Conservation (phyloP, 2,329 filamentous ascomycete species). For the Aureobasidium sp. region DNA sequence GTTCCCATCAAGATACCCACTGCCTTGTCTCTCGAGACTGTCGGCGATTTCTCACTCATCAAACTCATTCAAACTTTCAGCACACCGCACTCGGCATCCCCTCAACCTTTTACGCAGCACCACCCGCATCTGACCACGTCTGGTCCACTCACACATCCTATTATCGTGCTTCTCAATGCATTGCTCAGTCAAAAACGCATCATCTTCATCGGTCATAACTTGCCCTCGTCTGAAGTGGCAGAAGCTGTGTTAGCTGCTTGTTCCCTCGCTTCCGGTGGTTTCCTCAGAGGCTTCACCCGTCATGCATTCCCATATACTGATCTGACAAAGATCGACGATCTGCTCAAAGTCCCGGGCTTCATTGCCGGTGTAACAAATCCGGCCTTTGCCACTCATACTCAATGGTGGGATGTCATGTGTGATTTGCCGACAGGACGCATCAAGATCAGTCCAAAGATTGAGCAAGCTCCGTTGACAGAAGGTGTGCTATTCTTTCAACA, state of each 20-base stretch:
- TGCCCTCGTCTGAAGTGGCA: conserved; percentile 90
- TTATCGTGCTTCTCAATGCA: conserved; percentile 90
- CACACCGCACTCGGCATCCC: conserved; percentile 69
- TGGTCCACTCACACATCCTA: conserved; percentile 81
- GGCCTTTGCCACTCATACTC: conserved; percentile 85
- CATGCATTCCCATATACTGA: conserved; percentile 98
- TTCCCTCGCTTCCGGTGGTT: conserved; percentile 81
- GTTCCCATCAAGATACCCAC: conserved; percentile 96
- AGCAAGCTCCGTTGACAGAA: conserved; percentile 72
- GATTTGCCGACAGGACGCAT: conserved; percentile 87
- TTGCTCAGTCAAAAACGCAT: conserved; percentile 93
- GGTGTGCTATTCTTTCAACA: conserved; percentile 75
- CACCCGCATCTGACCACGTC: conserved; percentile 93
- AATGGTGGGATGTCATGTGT: conserved; percentile 98
- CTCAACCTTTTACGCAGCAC: conserved; percentile 68
- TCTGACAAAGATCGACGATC: conserved; percentile 92
- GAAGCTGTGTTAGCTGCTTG: conserved; percentile 98
- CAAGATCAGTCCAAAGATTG: conserved; percentile 87
- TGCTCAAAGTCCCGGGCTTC: conserved; percentile 92
- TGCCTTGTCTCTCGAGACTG: conserved; percentile 87
- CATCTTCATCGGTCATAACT: conserved; percentile 91
- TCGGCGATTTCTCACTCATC: conserved; percentile 94
- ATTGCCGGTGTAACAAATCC: conserved; percentile 97
- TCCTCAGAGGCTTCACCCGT: conserved; percentile 88
- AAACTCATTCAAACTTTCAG: conserved; percentile 96